Percentiles rank a stretch among this genome's conserved stretches.
These are phyloP conservation scores for Onygenales sp. DNA, from an alignment of 2,329 filamentous ascomycete genomes.

Conservation along the genomic window DNA sequence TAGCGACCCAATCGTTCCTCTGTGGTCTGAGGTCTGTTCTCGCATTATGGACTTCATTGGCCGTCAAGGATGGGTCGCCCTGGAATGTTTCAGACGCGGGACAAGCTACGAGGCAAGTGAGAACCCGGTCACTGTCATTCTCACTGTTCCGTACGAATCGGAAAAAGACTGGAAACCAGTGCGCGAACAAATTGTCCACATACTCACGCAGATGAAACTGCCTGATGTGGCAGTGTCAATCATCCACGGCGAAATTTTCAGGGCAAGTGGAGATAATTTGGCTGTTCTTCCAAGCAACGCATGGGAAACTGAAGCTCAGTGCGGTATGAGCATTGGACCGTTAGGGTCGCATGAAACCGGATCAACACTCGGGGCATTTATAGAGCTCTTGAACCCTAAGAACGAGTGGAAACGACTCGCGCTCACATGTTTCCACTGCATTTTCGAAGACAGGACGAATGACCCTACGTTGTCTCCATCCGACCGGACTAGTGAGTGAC, in stretches of 20 bases:
- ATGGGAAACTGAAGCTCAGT: background rate
- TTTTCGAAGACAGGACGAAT: background rate
- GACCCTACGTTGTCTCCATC: background rate
- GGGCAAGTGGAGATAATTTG: background rate
- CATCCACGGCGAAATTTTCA: background rate
- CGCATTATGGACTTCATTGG: background rate
- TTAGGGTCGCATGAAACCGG: background rate
- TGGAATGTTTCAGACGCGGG: slow-evolving; percentile 1
- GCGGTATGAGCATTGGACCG: background rate
- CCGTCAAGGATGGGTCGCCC: background rate
- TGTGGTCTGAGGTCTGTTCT: background rate
- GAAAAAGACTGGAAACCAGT: background rate
- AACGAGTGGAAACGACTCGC: background rate
- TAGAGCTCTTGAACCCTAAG: background rate
- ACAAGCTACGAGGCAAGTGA: background rate
- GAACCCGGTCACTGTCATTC: slow-evolving; percentile 3
- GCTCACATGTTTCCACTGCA: background rate
- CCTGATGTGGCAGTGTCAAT: background rate
- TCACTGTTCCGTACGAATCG: slow-evolving; percentile 5
- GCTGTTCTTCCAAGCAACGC: background rate
- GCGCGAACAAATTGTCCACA: background rate
- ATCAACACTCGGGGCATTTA: background rate
- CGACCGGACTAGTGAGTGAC: background rate
- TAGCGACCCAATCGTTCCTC: slow-evolving; percentile 1
- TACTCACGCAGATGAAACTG: background rate